These are phyloP conservation scores for Ceratocystis smalleyi DNA, from an alignment of 2,329 filamentous ascomycete species.

Conservation along the genomic window DNA sequence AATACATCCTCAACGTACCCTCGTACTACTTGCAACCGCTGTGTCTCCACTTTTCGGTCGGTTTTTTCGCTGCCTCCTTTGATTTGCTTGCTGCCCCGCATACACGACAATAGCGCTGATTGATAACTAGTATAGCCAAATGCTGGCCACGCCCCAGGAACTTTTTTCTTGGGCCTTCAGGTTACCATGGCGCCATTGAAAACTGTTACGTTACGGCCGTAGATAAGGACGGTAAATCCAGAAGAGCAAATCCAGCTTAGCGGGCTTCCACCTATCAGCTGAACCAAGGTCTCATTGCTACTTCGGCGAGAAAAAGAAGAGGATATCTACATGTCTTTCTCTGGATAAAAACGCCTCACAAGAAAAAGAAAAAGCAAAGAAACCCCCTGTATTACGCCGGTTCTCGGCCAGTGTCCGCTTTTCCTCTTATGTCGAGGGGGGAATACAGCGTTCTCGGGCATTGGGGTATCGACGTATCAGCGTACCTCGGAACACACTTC, in stretches of 20 bases:
- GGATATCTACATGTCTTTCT: neutral
- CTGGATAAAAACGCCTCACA: neutral
- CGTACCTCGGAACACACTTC: neutral
- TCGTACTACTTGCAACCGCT: neutral
- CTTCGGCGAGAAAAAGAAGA: no score
- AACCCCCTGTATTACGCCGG: neutral
- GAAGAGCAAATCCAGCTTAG: no score
- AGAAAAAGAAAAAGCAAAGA: neutral
- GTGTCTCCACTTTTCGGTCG: neutral
- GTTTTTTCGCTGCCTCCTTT: constrained; percentile 21
- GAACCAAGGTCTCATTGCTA: no score
- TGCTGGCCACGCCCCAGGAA: neutral
- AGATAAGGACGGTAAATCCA: neutral
- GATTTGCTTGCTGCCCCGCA: constrained; percentile 23
- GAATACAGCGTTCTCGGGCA: no score
- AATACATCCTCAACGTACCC: neutral
- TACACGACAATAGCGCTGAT: constrained; percentile 2
- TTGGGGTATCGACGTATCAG: no score
- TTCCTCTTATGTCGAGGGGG: no score
- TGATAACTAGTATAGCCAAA: constrained; percentile 6
- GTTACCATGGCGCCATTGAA: neutral
- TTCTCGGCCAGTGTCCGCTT: no score
- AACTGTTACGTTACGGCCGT: neutral
- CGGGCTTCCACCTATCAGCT: no score
- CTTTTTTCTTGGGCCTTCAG: neutral